Evolutionary conservation across 805 yeast genomes (phyloP).

Genomic region (Zygotorulaspora sp.): DNA sequence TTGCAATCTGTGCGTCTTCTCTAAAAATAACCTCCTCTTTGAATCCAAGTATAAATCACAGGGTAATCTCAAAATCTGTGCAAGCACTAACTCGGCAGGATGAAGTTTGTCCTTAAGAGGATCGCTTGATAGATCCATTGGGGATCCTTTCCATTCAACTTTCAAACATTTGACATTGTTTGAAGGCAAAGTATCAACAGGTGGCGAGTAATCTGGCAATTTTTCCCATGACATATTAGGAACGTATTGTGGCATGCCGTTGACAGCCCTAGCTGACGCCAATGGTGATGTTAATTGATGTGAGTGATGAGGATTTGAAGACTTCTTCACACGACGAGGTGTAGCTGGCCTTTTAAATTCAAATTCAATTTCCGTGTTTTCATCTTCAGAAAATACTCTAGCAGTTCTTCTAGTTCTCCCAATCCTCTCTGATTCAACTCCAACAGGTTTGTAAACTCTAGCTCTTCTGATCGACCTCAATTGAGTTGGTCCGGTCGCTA

Average conservation of each 20-base stretch:
- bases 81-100: conserved; percentile 85
- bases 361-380: conserved; percentile 8
- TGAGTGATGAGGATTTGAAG: conserved; percentile 18
- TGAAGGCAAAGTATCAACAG: conserved; percentile 54
- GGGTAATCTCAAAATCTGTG: conserved; percentile 85
- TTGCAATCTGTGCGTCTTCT: conserved; percentile 74
- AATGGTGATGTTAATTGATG: conserved; percentile 29
- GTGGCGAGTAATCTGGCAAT: conserved; percentile 81
- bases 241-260: conserved; percentile 32
- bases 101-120: conserved; percentile 71
- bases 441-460: conserved; percentile 8
- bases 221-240: conserved; percentile 60
- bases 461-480: background rate
- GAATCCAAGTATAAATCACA: conserved; percentile 77
- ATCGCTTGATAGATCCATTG: conserved; percentile 82
- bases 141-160: conserved; percentile 98
- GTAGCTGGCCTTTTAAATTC: conserved; percentile 22
- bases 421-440: conserved; percentile 16
- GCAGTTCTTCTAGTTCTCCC: conserved; percentile 23
- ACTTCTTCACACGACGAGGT: conserved; percentile 23
- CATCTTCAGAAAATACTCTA: conserved; percentile 11
- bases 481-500: conserved; percentile 1
- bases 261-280: conserved; percentile 30
- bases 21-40: conserved; percentile 80
- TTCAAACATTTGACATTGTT: conserved; percentile 65